Evolutionary conservation across 2,329 filamentous ascomycete genomes (phyloP).

Genomic region (Capronia coronata): DNA sequence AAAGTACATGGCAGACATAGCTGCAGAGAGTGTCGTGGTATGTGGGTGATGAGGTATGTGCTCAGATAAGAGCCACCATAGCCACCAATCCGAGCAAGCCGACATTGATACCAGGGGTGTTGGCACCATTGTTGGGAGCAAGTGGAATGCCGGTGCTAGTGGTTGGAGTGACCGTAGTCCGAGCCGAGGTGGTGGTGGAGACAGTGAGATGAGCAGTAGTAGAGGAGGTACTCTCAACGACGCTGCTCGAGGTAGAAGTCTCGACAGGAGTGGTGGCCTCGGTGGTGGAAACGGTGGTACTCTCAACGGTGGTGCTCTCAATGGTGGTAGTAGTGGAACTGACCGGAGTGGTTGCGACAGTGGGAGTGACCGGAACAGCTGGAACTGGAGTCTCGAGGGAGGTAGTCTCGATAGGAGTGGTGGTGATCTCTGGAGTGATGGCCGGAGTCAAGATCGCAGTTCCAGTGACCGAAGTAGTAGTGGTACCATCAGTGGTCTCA

Average conservation of each 20-base stretch:
- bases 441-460: neutral
- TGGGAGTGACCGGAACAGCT: slow-evolving; percentile 12
- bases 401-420: slow-evolving; percentile 12
- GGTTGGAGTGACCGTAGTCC: slow-evolving; percentile 15
- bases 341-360: slow-evolving; percentile 1
- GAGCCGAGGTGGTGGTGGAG: slow-evolving; percentile 12
- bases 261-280: slow-evolving; percentile 4
- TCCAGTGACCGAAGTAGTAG: slow-evolving; percentile 2
- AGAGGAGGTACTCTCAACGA: slow-evolving; percentile 7
- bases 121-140: slow-evolving; percentile 45
- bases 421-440: slow-evolving; percentile 1
- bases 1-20: slow-evolving; percentile 22
- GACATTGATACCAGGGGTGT: slow-evolving; percentile 77
- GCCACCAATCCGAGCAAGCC: slow-evolving; percentile 42
- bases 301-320: slow-evolving; percentile 5
- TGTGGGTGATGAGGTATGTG: slow-evolving; percentile 7
- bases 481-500: neutral
- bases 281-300: neutral
- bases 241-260: slow-evolving; percentile 7
- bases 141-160: slow-evolving; percentile 14
- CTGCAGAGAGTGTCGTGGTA: slow-evolving; percentile 24
- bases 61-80: slow-evolving; percentile 22
- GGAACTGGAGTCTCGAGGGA: slow-evolving; percentile 9
- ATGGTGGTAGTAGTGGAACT: slow-evolving; percentile 1
- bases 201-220: slow-evolving; percentile 14